Base-by-base conservation (phyloP, 805 yeast species). In the Zygoascus flipseniorum region DNA sequence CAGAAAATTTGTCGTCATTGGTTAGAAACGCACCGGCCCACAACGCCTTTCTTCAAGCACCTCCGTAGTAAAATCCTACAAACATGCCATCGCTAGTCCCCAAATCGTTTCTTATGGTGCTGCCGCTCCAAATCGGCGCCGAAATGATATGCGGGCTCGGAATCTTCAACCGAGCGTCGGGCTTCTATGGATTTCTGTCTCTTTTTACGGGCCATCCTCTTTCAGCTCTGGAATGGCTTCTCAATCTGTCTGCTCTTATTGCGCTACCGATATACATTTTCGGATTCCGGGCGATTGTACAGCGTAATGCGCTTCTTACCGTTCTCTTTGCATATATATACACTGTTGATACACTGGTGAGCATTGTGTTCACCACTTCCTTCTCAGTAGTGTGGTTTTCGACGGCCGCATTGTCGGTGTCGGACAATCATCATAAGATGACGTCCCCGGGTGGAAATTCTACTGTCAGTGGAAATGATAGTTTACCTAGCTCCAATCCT, bases 101-200 rank as follows among this genome's bases (percentile, higher is more conserved):
- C 11, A 57, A 80, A 81, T 77, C 76, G 63, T 88, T 88, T 66
- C 65, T 87, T n/a, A 82, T 83, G 13, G 63, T 77, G 51, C 69
- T 88, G 3, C 97, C 98, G 5, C 76, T 92, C 26, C 88, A 85
- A 64, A 75, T 86, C 23, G 98, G 97, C 13, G 95, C 89, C 23
- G 98, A 92, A 67, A 67, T 88, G 1, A 79, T 85, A 19, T 74
- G 89, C 5, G 84, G 87, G 0, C 74, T 86, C 39, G 85, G 90
- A 14, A 77, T 89, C 39, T 75, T 90, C 58, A 92, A 92, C 72
- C 90, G 90, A 66, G 87, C 90, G 59, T 82, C 95, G 54, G 97
- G 98, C 9, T 74, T 82, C 19, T 92, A 85, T 68, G 99, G 97
- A 31, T 72, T 92, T 37, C 72, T 89, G 20, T 89, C 97, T 0